Conservation (phyloP, 768 basidiomycete genomes). For the Suillus spraguei region DNA sequence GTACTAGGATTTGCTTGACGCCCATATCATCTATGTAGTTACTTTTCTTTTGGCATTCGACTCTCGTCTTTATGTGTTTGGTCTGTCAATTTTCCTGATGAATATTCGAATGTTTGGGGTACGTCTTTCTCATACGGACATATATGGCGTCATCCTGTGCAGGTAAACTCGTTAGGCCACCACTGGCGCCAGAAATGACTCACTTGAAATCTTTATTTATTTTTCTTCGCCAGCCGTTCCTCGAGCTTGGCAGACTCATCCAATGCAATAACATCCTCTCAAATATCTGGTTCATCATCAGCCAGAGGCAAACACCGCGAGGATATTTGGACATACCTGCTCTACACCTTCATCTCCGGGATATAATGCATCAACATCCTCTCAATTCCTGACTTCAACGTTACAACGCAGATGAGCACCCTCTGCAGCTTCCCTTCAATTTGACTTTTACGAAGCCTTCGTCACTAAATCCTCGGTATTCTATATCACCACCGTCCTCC, state of each 20-base stretch:
- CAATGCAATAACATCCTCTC: conserved; percentile 85
- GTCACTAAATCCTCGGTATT: conserved; percentile 90
- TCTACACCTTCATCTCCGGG: conserved; percentile 90
- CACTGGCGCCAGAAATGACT: conserved; percentile 32
- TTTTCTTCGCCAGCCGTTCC: conserved; percentile 54
- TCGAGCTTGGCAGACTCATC: conserved; percentile 92
- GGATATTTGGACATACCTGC: conserved; percentile 54
- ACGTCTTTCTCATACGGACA: conserved; percentile 58
- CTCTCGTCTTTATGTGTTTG: background rate
- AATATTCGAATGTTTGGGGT: background rate
- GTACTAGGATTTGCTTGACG: background rate
- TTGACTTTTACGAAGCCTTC: conserved; percentile 84
- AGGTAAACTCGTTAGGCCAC: conserved; percentile 16
- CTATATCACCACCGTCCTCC: conserved; percentile 99
- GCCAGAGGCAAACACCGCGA: background rate
- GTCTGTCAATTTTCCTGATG: background rate
- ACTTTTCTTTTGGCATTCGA: background rate
- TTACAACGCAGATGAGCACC: conserved; percentile 92
- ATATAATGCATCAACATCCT: conserved; percentile 99
- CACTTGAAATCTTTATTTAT: conserved; percentile 48
- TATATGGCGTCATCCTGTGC: conserved; percentile 76
- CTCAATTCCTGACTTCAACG: conserved; percentile 95
- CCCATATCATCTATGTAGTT: background rate
- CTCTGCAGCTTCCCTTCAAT: conserved; percentile 96
- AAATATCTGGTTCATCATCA: conserved; percentile 58